Base-by-base conservation (phyloP, 2,329 filamentous ascomycete species). In the Zelopaecilomyces penicillatus region DNA sequence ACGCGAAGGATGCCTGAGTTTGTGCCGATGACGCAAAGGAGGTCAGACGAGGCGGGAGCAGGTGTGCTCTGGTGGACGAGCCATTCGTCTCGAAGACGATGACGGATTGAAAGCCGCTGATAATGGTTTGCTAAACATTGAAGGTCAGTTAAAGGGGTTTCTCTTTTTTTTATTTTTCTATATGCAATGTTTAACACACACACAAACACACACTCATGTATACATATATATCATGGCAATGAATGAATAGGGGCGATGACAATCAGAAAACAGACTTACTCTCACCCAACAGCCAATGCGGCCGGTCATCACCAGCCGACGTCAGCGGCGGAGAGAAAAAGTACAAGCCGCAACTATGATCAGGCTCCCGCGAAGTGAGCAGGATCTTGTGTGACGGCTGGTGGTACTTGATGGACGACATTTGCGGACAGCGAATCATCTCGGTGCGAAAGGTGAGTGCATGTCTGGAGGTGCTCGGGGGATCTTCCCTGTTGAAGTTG, bases 351-450 rank as follows among this genome's bases (percentile, higher is more conserved):
- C 50, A 62, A 11, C 47, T 58, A 36, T 51, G 49, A 9, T 53
- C 58, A 3, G 64, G 61, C 11, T 59, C 54, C 1, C 64, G 56
- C 5, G 69, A 68, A 4, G 71, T 68, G 30, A 73, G 43, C 5
- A 76, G 55, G 4, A 76, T 55, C 34, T 57, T 65, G 45, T 67
- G 59, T 2, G 66, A 66, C 5, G 65, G 58, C 4, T 58, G 52
- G 43, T 74, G 69, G 43, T 73, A 75, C 45, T 66, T 65, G 50
- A 78, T 68, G 5, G 70, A 71, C 6, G 70, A 70, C 42, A 73
- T 63, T 36, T 68, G 59, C 5, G 59, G 57, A 10, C 62, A 59
- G n/a, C 55, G 54, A n/a, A 68, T 54, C 56, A 65, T 57, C 50
- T 71, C 68, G 3, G 54, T 56, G 43, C 40, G 57, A 37, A 63